These are phyloP conservation scores for Rhizopus delemar DNA, from an alignment of 371 early-diverging fungal species.

Conservation along the genomic window DNA sequence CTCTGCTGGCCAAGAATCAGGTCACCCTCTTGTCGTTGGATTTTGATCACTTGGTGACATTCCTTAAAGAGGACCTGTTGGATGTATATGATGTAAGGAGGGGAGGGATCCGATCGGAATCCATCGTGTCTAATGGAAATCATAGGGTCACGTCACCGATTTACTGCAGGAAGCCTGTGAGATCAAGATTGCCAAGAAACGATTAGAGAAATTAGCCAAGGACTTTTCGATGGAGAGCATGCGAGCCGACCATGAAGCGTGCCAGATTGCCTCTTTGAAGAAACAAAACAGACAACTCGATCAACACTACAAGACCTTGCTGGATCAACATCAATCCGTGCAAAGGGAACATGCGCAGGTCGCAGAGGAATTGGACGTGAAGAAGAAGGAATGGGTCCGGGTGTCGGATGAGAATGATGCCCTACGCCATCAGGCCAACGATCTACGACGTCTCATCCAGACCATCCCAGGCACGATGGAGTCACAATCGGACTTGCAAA, in stretches of 20 bases:
- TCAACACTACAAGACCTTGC: slow-evolving; percentile 56
- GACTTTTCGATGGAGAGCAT: slow-evolving; percentile 68
- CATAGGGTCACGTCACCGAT: slow-evolving; percentile 55
- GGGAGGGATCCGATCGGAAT: slow-evolving; percentile 2
- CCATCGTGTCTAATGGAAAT: neutral
- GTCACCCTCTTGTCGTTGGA: slow-evolving; percentile 74
- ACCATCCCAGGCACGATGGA: slow-evolving; percentile 64
- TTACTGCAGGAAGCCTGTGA: slow-evolving; percentile 76
- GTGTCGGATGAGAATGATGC: slow-evolving; percentile 60
- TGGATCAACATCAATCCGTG: slow-evolving; percentile 58
- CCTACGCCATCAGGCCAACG: slow-evolving; percentile 58
- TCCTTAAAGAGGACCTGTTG: slow-evolving; percentile 80
- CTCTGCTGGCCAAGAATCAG: slow-evolving; percentile 79
- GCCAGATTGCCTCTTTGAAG: slow-evolving; percentile 60
- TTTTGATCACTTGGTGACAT: slow-evolving; percentile 82
- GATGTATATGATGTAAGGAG: slow-evolving; percentile 63
- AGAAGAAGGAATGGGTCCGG: slow-evolving; percentile 58
- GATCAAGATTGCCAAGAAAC: slow-evolving; percentile 66
- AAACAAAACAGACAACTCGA: slow-evolving; percentile 70
- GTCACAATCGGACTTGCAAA: slow-evolving; percentile 74
- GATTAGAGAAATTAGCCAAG: slow-evolving; percentile 69
- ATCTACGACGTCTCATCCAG: slow-evolving; percentile 56
- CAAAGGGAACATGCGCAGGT: slow-evolving; percentile 71
- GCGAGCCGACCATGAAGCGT: slow-evolving; percentile 66
- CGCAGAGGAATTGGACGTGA: slow-evolving; percentile 53